Base-by-base conservation (phyloP, 768 basidiomycete genomes). In the Kwoniella sp. region DNA sequence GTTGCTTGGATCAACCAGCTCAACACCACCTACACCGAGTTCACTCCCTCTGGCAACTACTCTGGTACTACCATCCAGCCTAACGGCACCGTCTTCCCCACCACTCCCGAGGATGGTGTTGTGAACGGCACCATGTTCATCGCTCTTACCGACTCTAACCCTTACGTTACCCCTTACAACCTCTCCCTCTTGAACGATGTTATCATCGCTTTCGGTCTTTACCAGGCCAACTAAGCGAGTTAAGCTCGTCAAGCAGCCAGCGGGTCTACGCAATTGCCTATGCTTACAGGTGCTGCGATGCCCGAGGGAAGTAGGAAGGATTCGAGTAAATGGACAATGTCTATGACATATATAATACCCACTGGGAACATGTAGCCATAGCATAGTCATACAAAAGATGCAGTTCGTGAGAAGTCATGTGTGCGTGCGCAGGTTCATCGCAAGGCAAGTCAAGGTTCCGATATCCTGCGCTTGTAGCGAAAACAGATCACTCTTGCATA, bases 121-220 rank as follows among this genome's bases (percentile, higher is more conserved):
- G 67, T 82, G 23, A 84, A 84, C 64, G 80, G 78, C 38, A 82
- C 82, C 0, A 75, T 80, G 76, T 84, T 83, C 67, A 66, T 84
- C 23, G 75, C 75, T 9, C 71, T 84, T 25, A 80, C 79, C 14
- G 80, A 81, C 62, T 58, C 63, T 15, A 75, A 82, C 59, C 65
- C 78, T 7, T 79, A 67, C 55, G 78, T 84, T 10, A 83, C 83
- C 15, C 81, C 83, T 1, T 81, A 79, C 73, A 84, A 84, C 70
- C 57, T 70, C 38, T 77, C 78, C 2, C 60, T 77, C 57, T 58
- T 83, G 41, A 80, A 83, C 61, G 53, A 70, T 33, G 79, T 83
- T 56, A 75, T 84, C 48, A 77, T 83, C 14, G 82, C 82, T 28
- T 69, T 53, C 33, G 67, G 64, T 50, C 53, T 65, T 22, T 69